phyloP scores from a whole-genome alignment of 306 rosid species.

The Inga oerstediana region DNA sequence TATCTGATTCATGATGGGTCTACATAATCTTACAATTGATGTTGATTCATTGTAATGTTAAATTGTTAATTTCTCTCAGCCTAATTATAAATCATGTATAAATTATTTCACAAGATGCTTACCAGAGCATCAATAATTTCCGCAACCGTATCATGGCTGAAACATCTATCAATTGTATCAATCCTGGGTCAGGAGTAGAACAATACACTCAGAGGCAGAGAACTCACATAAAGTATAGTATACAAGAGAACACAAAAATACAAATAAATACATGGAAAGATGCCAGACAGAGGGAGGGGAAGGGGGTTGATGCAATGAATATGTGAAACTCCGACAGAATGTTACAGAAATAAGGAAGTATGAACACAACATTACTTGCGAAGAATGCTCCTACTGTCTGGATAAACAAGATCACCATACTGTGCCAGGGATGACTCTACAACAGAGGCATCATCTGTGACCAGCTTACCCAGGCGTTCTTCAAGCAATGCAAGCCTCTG shows the following conservation, averaged over 20 bases:
- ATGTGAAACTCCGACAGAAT: neutral
- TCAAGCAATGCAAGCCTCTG: slow-evolving; percentile 79
- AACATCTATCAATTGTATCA: slow-evolving; percentile 70
- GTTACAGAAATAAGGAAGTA: slow-evolving; percentile 27
- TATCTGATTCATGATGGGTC: slow-evolving; percentile 10
- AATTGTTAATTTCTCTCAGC: neutral
- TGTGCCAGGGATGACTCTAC: slow-evolving; percentile 83
- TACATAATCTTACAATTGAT: slow-evolving; percentile 6
- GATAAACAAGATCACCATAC: slow-evolving; percentile 90
- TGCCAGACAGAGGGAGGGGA: neutral
- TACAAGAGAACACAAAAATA: neutral
- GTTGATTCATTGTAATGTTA: neutral
- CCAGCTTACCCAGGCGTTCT: slow-evolving; percentile 85
- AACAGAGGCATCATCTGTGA: slow-evolving; percentile 77
- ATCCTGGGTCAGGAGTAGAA: slow-evolving; percentile 54
- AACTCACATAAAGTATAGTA: neutral
- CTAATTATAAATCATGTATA: slow-evolving; percentile 21
- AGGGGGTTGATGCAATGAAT: neutral
- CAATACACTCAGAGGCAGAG: slow-evolving; percentile 27
- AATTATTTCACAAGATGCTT: slow-evolving; percentile 47
- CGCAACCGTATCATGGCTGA: slow-evolving; percentile 85
- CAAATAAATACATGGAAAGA: neutral
- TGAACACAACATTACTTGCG: slow-evolving; percentile 61
- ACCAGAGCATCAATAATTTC: slow-evolving; percentile 92
- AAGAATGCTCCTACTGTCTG: slow-evolving; percentile 69